Evolutionary conservation across 768 basidiomycete genomes (phyloP).

Genomic region (Tricholoma bakamatsutake): DNA sequence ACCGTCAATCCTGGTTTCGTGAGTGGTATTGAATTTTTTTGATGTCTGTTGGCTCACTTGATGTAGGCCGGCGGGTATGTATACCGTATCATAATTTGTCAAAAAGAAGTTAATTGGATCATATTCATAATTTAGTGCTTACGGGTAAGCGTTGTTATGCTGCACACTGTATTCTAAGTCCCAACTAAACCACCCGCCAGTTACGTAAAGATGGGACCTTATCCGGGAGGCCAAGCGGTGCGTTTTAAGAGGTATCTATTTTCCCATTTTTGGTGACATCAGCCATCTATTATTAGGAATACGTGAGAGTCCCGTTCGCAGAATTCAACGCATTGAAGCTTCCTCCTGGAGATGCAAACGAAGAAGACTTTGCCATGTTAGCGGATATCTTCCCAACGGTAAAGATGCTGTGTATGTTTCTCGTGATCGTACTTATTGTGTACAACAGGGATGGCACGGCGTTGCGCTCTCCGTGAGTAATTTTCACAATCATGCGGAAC

Average conservation of each 20-base stretch:
- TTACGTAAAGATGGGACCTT: constrained; percentile 54
- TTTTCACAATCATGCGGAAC: not conserved
- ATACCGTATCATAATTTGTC: not conserved
- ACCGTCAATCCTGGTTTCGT: constrained; percentile 54
- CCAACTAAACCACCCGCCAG: constrained; percentile 18
- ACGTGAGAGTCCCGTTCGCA: constrained; percentile 49
- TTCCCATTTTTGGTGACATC: not conserved
- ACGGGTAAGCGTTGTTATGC: constrained; percentile 28
- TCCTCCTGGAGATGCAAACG: constrained; percentile 46
- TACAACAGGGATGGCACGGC: constrained; percentile 43
- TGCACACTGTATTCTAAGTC: not conserved
- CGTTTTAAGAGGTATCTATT: not conserved
- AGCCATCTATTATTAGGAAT: constrained; percentile 31
- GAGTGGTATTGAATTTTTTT: constrained; percentile 14
- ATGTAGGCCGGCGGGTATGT: constrained; percentile 41
- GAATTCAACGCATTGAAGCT: constrained; percentile 51
- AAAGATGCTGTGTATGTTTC: constrained; percentile 5
- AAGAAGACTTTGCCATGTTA: constrained; percentile 49
- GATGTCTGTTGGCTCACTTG: not conserved
- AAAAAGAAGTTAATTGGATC: not conserved
- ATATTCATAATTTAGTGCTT: constrained; percentile 27
- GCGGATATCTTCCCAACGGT: constrained; percentile 55
- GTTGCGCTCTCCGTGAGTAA: constrained; percentile 37
- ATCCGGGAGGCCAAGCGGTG: constrained; percentile 48
- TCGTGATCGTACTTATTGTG: not conserved